phyloP scores from a whole-genome alignment of 2,329 filamentous ascomycete species.

The Blastomyces percursus region DNA sequence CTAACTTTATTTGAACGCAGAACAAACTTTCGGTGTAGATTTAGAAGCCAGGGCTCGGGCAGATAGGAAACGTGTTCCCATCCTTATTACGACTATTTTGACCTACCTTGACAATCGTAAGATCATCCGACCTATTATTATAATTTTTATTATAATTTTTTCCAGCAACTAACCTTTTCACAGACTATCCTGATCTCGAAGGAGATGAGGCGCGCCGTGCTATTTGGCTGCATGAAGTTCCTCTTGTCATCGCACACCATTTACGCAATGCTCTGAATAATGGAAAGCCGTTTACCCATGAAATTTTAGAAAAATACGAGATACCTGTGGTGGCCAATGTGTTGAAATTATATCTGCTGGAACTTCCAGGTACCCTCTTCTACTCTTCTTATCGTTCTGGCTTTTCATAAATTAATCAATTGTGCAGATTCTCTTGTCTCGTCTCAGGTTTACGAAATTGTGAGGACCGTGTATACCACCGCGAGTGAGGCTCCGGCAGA shows the following conservation, averaged over 20 bases:
- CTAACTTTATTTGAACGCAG: slow-evolving; percentile 30
- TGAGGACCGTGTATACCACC: slow-evolving; percentile 89
- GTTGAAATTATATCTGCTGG: slow-evolving; percentile 86
- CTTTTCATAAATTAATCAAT: slow-evolving; percentile 8
- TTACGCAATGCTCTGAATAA: slow-evolving; percentile 76
- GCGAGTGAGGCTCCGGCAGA: slow-evolving; percentile 64
- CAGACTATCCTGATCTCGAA: slow-evolving; percentile 87
- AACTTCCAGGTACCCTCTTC: slow-evolving; percentile 65
- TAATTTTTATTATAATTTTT: slow-evolving; percentile 4
- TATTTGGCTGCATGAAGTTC: slow-evolving; percentile 92
- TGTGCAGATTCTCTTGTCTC: slow-evolving; percentile 88
- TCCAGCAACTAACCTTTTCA: not conserved
- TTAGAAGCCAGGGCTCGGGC: slow-evolving; percentile 88
- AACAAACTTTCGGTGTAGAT: slow-evolving; percentile 96
- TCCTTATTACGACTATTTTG: slow-evolving; percentile 82
- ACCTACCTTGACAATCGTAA: slow-evolving; percentile 82
- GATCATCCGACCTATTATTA: slow-evolving; percentile 13
- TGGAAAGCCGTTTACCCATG: slow-evolving; percentile 64
- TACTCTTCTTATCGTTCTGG: not conserved
- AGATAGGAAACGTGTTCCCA: slow-evolving; percentile 88
- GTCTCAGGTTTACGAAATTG: slow-evolving; percentile 95
- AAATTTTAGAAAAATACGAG: slow-evolving; percentile 77
- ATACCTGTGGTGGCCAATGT: slow-evolving; percentile 88
- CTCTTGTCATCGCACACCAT: slow-evolving; percentile 71
- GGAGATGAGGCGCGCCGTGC: slow-evolving; percentile 84